These are phyloP conservation scores for Steccherinum ochraceum DNA, from an alignment of 768 basidiomycete species.

Conservation along the genomic window DNA sequence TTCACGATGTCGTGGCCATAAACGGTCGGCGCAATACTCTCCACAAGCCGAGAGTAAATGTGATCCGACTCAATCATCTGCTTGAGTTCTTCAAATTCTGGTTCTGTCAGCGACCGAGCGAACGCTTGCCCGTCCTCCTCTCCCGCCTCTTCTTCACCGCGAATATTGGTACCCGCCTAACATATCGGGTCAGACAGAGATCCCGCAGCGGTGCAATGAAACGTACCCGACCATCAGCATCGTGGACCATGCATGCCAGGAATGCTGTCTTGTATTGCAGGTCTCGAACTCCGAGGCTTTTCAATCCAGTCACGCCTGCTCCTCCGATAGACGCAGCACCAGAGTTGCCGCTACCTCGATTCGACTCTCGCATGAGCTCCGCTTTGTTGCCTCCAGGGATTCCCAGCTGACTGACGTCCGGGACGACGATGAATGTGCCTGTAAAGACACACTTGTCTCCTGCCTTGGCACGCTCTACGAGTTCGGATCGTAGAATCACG, in stretches of 20 bases:
- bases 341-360: constrained; percentile 51
- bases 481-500: constrained; percentile 89
- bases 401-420: constrained; percentile 94
- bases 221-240: constrained; percentile 82
- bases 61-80: constrained; percentile 92
- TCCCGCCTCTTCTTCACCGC: constrained; percentile 80
- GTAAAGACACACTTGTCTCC: constrained; percentile 99
- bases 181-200: no score
- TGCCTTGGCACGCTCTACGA: constrained; percentile 98
- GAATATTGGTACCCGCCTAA: constrained; percentile 82
- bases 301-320: constrained; percentile 88
- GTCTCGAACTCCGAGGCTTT: constrained; percentile 91
- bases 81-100: constrained; percentile 92
- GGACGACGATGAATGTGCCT: constrained; percentile 96
- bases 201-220: no score
- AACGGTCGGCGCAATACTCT: constrained; percentile 95
- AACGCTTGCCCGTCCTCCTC: constrained; percentile 80
- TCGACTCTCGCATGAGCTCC: constrained; percentile 83
- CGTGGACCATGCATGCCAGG: constrained; percentile 94
- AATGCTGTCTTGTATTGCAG: constrained; percentile 98
- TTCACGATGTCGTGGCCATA: constrained; percentile 99
- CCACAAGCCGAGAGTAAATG: constrained; percentile 90
- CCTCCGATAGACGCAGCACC: constrained; percentile 61
- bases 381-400: constrained; percentile 91
- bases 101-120: constrained; percentile 82